phyloP scores from a whole-genome alignment of 352 stramenopile genomes.

The Phytopythium boreale region DNA sequence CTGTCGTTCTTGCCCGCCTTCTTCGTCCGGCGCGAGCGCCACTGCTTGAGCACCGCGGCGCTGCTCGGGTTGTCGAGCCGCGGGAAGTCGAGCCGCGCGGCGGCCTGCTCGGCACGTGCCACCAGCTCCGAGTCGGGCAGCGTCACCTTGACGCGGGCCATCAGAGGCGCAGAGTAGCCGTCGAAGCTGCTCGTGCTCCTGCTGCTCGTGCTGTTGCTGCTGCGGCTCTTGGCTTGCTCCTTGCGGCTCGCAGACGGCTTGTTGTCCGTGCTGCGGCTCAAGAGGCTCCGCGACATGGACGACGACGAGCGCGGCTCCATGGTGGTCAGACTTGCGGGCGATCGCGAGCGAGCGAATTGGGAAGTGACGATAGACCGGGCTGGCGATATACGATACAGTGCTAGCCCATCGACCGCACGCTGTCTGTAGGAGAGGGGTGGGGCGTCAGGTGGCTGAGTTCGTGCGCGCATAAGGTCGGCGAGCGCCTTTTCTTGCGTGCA shows the following conservation, averaged over 20 bases:
- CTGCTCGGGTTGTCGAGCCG: constrained; percentile 4
- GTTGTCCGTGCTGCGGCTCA: not conserved
- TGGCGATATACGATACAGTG: no score
- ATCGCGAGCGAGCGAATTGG: not conserved
- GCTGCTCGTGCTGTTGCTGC: constrained; percentile 1
- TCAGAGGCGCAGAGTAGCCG: not conserved
- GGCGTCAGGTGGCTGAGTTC: no score
- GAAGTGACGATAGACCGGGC: not conserved
- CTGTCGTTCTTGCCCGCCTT: not conserved
- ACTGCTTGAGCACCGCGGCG: not conserved
- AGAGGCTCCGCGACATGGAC: not conserved
- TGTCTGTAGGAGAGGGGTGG: no score
- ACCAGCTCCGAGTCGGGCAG: constrained; percentile 1
- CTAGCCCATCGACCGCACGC: no score
- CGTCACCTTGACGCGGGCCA: constrained; percentile 2
- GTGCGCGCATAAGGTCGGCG: no score
- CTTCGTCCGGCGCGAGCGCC: constrained; percentile 1
- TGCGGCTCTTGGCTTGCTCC: no score
- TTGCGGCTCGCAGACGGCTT: not conserved
- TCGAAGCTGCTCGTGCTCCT: not conserved
- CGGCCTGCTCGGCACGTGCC: not conserved
- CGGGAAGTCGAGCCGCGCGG: constrained; percentile 6
- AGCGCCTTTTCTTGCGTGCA: not conserved
- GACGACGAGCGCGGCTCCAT: not conserved
- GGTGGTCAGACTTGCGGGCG: not conserved